A percentile compares a stretch with the other conserved stretches of the same genome.
phyloP scores from a whole-genome alignment of 2,329 filamentous ascomycete genomes.

The Neopestalotiopsis sp. region DNA sequence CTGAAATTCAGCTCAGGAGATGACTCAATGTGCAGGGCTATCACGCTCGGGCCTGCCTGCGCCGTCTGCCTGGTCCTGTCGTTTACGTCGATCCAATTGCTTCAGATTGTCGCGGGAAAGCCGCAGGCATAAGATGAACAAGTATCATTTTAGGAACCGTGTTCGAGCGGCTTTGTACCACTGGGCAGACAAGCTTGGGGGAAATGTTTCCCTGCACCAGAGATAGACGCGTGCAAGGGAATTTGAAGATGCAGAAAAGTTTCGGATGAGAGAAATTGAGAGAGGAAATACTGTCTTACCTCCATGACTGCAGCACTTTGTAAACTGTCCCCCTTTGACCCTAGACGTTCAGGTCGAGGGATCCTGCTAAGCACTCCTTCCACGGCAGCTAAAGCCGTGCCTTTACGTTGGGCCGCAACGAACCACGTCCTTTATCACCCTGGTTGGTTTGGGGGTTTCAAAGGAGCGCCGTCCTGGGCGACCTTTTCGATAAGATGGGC shows the following conservation, averaged over 20 bases:
- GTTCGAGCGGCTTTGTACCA: conserved; percentile 25
- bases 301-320: conserved; percentile 25
- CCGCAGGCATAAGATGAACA: background rate
- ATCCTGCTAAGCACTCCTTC: background rate
- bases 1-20: conserved; percentile 26
- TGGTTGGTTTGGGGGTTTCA: background rate
- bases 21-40: conserved; percentile 26
- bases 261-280: conserved; percentile 5
- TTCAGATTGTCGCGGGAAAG: background rate
- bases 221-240: background rate
- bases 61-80: conserved; percentile 30
- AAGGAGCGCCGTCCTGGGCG: background rate
- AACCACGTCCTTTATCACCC: background rate
- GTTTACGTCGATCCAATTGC: background rate
- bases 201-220: background rate
- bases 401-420: conserved; percentile 1
- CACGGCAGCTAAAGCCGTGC: conserved; percentile 5
- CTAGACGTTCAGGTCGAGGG: background rate
- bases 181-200: conserved; percentile 24
- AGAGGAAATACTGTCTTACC: conserved; percentile 32
- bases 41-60: conserved; percentile 30
- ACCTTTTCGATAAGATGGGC: background rate
- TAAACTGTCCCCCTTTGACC: background rate
- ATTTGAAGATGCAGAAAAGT: conserved; percentile 11
- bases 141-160: background rate